Base-by-base conservation (phyloP, 768 basidiomycete genomes). In the Kwoniella newhampshirensis region DNA sequence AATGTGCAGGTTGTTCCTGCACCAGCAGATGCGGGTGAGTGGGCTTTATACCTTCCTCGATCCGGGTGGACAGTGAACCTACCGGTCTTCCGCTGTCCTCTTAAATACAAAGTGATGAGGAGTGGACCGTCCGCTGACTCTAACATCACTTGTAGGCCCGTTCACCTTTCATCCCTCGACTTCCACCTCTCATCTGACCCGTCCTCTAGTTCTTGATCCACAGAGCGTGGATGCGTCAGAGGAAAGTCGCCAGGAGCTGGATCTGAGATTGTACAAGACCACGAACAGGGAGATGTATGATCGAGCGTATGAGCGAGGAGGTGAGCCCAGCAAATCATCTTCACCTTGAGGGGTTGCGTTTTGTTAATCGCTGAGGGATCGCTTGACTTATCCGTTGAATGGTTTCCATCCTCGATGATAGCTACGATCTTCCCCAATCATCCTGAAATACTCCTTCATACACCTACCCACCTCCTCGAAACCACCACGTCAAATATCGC, bases 401-500 rank as follows among this genome's bases (percentile, higher is more conserved):
- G 32, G 13, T 32, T 6, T 13, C 32, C 32, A 6, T 32, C 32
- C 32, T 13, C 32, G 13, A 13, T 42, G 8, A n/a, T n/a, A 42
- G 40, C 40, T 6, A 23, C 40, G 17, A n/a, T 42, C 17, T 42
- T 8, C 40, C 40, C 40, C 40, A n/a, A 6, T 27, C 65, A 67
- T 30, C 59, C 61, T 1, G 71, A 73, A 51, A 61, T 68, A 15
- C 43, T 73, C 2, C 46, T 73, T 1, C 71, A 68, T 39, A 70
- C 68, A 2, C 2, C 21, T 3, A 45, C 36, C 0, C 44, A 55
- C 36, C 20, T 73, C 6, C 62, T 70, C 21, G 71, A 73, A 52
- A 66, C 66, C 4, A 51, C 54, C 26, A 73, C 71, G 1, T 70
- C 71, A 0, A 73, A 73, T 42, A 64, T 70, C 27, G 71, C 71